Conservation (phyloP, 2,329 filamentous ascomycete genomes). For the Botryotinia globosa region DNA sequence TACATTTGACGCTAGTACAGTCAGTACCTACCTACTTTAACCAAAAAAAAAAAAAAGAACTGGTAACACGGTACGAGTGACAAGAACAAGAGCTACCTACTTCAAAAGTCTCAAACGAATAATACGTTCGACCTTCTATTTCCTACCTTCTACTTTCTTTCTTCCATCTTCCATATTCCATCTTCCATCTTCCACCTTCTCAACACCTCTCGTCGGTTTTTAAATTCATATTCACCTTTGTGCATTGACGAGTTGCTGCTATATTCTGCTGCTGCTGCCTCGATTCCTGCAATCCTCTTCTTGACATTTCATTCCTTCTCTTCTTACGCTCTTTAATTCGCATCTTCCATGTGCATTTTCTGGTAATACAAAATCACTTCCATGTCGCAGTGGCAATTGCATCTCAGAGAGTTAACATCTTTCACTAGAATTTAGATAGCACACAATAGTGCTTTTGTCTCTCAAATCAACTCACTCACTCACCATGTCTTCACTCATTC, state of each 20-base stretch:
- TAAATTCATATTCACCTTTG: conserved; percentile 1
- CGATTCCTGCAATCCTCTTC: conserved; percentile 16
- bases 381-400: neutral
- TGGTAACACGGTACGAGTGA: neutral
- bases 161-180: neutral
- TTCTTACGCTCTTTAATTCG: conserved; percentile 34
- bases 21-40: neutral
- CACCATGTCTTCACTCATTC: conserved; percentile 32
- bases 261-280: conserved; percentile 5
- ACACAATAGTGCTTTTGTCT: conserved; percentile 30
- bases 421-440: conserved; percentile 31
- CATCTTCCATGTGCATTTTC: conserved; percentile 35
- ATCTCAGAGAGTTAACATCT: conserved; percentile 22
- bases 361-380: conserved; percentile 25
- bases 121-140: neutral
- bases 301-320: conserved; percentile 22
- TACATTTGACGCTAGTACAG: neutral
- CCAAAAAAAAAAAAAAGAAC: neutral
- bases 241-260: conserved; percentile 12
- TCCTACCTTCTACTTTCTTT: neutral
- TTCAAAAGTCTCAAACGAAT: conserved; percentile 10
- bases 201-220: neutral
- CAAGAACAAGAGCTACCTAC: neutral
- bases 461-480: conserved; percentile 3
- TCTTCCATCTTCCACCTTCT: neutral